Evolutionary conservation across 768 basidiomycete species (phyloP), one percentile per base, ranked within the genome.

Genomic region (Boletus sp.): DNA sequence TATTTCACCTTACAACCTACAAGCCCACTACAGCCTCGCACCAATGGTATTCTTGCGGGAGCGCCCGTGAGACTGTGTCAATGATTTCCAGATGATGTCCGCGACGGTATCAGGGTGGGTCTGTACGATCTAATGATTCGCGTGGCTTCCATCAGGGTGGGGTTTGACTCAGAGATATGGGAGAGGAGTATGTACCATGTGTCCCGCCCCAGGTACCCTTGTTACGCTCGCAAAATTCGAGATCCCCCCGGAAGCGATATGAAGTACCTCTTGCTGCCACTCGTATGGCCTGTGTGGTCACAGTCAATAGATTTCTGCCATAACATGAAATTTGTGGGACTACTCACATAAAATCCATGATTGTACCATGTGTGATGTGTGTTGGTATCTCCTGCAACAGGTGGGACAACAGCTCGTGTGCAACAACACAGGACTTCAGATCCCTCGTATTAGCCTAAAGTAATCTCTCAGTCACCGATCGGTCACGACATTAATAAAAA

Each of bases 41-140:
- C 8, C 7, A 33, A 11, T 33, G 33, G 11, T 33, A 33, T 33
- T 7, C 33, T 11, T 11, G 11, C 3, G 2, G 11, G 11, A 24
- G 24, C 24, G 24, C 24, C 24, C 33, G 33, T 11, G 11, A 33
- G 33, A 33, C 3, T 33, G 33, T 3, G 33, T 15, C 52, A 47
- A 5, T 17, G 35, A 32, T 32, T 41, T 58, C 60, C 56, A 61
- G n/a, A 61, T 36, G 12, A 49, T 24, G 8, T 61, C 53, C n/a
- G 52, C 53, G 7, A 54, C 46, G 8, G 18, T 33, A 29, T 55
- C 44, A 7, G 40, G 52, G 28, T 54, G 45, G 7, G 35, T 57
- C 14, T 54, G 59, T 2, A 45, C 8, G 1, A 47, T 41, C 55
- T 60, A 17, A 29, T 29, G 7, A n/a, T 10, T 14, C n/a, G 8